phyloP scores from a whole-genome alignment of 257 asterid genomes.

The Scutellaria minor region DNA sequence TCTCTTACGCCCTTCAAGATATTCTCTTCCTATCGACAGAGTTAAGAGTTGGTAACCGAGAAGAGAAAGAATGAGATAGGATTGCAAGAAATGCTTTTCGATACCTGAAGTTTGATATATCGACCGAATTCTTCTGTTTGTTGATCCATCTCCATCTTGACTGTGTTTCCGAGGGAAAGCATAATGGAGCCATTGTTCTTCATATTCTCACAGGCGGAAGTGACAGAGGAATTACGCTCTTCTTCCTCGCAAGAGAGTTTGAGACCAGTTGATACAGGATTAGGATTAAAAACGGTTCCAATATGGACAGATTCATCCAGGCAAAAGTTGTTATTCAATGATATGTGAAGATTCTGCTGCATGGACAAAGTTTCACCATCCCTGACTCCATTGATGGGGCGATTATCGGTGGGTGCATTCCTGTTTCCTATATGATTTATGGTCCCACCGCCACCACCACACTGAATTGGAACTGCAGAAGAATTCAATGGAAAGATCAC shows the following conservation, averaged over 20 bases:
- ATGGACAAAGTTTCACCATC: slow-evolving; percentile 47
- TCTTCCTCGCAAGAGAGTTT: slow-evolving; percentile 67
- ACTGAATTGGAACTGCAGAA: slow-evolving; percentile 55
- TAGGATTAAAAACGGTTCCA: slow-evolving; percentile 57
- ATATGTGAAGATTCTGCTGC: slow-evolving; percentile 61
- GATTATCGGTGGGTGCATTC: slow-evolving; percentile 42
- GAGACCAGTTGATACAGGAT: slow-evolving; percentile 71
- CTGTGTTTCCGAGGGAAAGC: slow-evolving; percentile 45
- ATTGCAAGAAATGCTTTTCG: neutral
- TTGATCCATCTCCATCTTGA: slow-evolving; percentile 58
- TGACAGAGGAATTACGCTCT: slow-evolving; percentile 53
- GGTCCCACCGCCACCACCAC: slow-evolving; percentile 50
- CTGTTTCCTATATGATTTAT: slow-evolving; percentile 43
- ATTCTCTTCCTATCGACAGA: slow-evolving; percentile 54
- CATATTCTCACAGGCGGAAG: slow-evolving; percentile 55
- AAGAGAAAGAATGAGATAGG: slow-evolving; percentile 13
- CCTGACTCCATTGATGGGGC: slow-evolving; percentile 47
- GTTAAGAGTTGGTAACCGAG: slow-evolving; percentile 21
- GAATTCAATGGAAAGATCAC: slow-evolving; percentile 12
- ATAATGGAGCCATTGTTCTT: slow-evolving; percentile 35
- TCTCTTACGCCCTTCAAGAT: slow-evolving; percentile 62
- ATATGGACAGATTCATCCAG: slow-evolving; percentile 44
- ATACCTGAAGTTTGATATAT: slow-evolving; percentile 70
- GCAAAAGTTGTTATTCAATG: slow-evolving; percentile 51
- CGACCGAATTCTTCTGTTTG: slow-evolving; percentile 60